phyloP scores from a whole-genome alignment of 768 basidiomycete genomes.

The Asterophora lycoperdoides region DNA sequence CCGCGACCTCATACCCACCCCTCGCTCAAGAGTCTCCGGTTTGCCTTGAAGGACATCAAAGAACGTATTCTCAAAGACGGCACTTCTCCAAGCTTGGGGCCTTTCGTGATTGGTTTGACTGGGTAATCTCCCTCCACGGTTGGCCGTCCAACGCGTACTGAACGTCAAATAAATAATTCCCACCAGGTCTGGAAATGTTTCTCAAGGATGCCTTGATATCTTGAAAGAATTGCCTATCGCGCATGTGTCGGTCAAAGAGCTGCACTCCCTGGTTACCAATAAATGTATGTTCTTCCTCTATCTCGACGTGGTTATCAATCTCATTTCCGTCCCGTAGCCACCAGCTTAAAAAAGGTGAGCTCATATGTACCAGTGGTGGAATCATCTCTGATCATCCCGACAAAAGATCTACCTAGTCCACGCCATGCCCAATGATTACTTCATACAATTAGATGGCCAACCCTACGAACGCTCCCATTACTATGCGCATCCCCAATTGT shows the following conservation, averaged over 20 bases:
- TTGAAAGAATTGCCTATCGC: conserved; percentile 66
- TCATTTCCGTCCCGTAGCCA: conserved; percentile 32
- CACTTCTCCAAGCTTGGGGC: conserved; percentile 62
- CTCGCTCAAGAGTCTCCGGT: conserved; percentile 48
- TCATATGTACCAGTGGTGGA: not conserved
- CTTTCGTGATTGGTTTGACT: conserved; percentile 77
- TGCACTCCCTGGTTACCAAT: conserved; percentile 51
- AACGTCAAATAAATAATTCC: not conserved
- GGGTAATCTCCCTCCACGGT: conserved; percentile 45
- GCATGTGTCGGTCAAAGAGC: conserved; percentile 50
- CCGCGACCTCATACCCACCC: conserved; percentile 77
- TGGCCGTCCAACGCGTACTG: not conserved
- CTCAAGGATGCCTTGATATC: conserved; percentile 71
- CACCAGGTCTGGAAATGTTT: conserved; percentile 73
- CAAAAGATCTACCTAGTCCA: conserved; percentile 73
- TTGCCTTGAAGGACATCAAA: conserved; percentile 54
- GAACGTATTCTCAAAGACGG: conserved; percentile 50
- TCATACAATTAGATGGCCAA: conserved; percentile 51
- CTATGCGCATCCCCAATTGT: conserved; percentile 64
- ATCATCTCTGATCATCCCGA: not conserved
- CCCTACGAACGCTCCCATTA: conserved; percentile 65
- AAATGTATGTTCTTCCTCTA: conserved; percentile 35
- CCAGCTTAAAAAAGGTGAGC: conserved; percentile 53
- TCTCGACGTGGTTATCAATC: not conserved
- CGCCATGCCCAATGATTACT: conserved; percentile 63